Evolutionary conservation across 2,329 filamentous ascomycete genomes (phyloP), one percentile per base, ranked within the genome.

Genomic region (Aspergillus ibericus): DNA sequence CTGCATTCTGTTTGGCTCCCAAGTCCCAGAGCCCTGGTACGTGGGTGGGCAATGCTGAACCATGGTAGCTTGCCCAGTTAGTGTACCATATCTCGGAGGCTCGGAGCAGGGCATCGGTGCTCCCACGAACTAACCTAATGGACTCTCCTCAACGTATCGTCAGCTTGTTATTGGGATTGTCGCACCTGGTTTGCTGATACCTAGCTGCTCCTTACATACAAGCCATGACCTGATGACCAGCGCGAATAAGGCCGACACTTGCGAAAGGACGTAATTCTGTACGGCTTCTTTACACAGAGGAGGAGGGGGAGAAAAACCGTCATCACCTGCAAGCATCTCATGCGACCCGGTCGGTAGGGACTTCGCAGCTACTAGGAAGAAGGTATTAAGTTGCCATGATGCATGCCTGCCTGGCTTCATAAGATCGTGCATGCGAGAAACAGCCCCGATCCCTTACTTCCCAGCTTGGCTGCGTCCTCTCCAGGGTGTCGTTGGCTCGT

Each of bases 21-120:
- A 52, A 16, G 22, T 42, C 18, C 38, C 38, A 42, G 25, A 47
- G 25, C 25, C 27, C 25, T 10, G 25, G 47, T 51, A 22, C 47
- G 35, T 44, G 44, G 27, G 55, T 44, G 48, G 53, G 16, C 25
- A 58, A 16, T 42, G 47, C 27, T 20, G 60, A 58, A 62, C 63
- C 63, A 64, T 63, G 61, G 61, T 63, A 65, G 55, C 55, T 20
- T 9, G 16, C 16, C 16, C 34, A 20, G 12, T 44, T 67, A 67
- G 64, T 55, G 64, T 66, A 61, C 65, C 65, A 62, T 38, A 55
- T 8, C 52, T 66, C 42, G 55, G 55, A 50, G 44, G 12, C 53
- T 66, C 42, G 55, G 55, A 53, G 44, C 44, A 60, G 40, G 47
- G 54, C 42, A 60, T 44, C 51, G 20, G 42, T 29, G 25, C 40